Evolutionary conservation across 352 stramenopile species (phyloP), one percentile per base, ranked within the genome.

Genomic region (Globisporangium viniferum): DNA sequence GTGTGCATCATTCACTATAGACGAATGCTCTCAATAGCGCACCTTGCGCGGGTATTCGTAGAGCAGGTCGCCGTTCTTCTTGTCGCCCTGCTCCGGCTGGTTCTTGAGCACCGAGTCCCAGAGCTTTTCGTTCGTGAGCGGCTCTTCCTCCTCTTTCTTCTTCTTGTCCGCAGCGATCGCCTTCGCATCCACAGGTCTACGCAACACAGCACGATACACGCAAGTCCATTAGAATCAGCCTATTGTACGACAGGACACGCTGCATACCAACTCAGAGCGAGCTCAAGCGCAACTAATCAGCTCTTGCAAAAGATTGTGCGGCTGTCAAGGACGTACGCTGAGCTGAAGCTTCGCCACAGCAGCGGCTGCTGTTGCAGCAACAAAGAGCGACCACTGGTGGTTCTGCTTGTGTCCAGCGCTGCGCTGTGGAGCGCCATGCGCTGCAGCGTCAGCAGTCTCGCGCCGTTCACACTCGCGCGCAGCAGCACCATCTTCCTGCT

Each of bases 21-120:
- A 15, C 9, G 36, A 4, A 46, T 20, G 39, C 2, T 46, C 39
- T 46, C 15, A 20, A 46, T 20, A 7, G 12, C 39, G 15, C 55
- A 91, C 88, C 81, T 95, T 95, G 74, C 81, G 88, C 48, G 82
- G 80, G 63, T 92, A 91, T 62, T 95, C 88, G 62, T 95, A 95
- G 20, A 95, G 76, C 68, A 95, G 58, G 53, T 95, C 88, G 49
- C 87, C 79, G 41, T 84, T 81, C 67, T 79, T 77, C 36, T 67
- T 61, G 44, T 88, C 78, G 24, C 72, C 64, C 31, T 88, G 73
- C 60, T 89, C 79, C 10, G 78, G 75, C 24, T 92, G 80, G 63
- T 83, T 79, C 29, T 74, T 63, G 31, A 92, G 73, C 49, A 93
- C 82, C 5, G 79, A 81, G 64, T 92, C 81, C 82, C 87, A 92